Percentiles rank a stretch among this genome's conserved stretches.
Evolutionary conservation across 148 eudicot genomes (phyloP).

Genomic region (Vaccinium macrocarpon): DNA sequence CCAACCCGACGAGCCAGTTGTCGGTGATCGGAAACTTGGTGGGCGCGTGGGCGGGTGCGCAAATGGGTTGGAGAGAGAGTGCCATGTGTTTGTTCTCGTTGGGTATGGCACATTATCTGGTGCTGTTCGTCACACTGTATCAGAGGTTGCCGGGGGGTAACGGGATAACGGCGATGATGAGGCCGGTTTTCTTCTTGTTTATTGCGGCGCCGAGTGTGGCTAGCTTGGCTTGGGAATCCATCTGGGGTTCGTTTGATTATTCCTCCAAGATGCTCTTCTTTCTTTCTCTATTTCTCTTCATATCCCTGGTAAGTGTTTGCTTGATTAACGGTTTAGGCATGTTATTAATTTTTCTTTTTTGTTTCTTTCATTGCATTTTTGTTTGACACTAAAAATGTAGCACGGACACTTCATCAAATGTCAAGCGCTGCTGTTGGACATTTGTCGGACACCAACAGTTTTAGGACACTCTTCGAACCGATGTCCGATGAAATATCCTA

Average conservation of each 20-base stretch:
- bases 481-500: too few species aligned
- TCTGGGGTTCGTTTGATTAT: constrained; percentile 36
- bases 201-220: constrained; percentile 45
- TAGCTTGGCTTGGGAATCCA: constrained; percentile 42
- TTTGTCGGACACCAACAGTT: too few species aligned
- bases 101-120: constrained; percentile 69
- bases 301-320: constrained; percentile 34
- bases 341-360: too few species aligned
- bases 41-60: constrained; percentile 48
- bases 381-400: too few species aligned
- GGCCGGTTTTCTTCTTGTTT: constrained; percentile 47
- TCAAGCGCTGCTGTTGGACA: too few species aligned
- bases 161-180: constrained; percentile 26
- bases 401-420: too few species aligned
- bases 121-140: constrained; percentile 44
- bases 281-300: constrained; percentile 44
- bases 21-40: constrained; percentile 49
- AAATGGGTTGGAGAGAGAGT: constrained; percentile 58
- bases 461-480: too few species aligned
- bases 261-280: constrained; percentile 48
- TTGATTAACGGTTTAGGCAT: too few species aligned
- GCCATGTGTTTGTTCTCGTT: constrained; percentile 57
- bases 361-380: too few species aligned
- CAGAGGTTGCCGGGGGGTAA: constrained; percentile 34
- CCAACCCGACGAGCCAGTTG: constrained; percentile 50